Percentiles rank a stretch among this genome's conserved stretches.
phyloP scores from a whole-genome alignment of 352 stramenopile species.

The Thalassiosira sp. region DNA sequence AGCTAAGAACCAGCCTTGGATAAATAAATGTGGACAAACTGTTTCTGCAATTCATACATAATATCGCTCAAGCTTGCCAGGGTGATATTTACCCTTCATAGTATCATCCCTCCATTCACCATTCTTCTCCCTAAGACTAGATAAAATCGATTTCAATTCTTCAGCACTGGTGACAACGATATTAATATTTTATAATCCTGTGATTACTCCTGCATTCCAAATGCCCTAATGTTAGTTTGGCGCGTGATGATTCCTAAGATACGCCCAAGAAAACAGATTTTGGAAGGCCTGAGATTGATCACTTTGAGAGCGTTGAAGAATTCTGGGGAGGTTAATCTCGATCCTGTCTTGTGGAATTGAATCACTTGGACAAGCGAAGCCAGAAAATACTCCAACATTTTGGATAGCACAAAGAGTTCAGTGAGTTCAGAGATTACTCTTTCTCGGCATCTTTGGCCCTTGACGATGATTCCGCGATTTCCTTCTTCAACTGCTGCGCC shows the following conservation, averaged over 20 bases:
- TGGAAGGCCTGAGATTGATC: background rate
- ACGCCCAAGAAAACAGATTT: background rate
- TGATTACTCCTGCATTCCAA: background rate
- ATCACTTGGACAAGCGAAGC: background rate
- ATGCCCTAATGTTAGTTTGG: slow-evolving; percentile 11
- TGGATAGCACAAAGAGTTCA: background rate
- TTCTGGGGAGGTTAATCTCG: background rate
- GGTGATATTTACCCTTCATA: too few species aligned
- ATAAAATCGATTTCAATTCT: too few species aligned
- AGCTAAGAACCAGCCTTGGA: too few species aligned
- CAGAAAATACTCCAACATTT: background rate
- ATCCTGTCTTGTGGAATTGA: background rate
- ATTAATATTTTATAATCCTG: slow-evolving; percentile 2
- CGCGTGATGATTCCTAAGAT: slow-evolving; percentile 12
- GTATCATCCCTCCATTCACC: too few species aligned
- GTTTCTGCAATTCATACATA: too few species aligned
- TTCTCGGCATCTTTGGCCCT: slow-evolving; percentile 50
- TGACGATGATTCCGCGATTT: slow-evolving; percentile 40
- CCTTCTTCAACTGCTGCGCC: slow-evolving; percentile 60
- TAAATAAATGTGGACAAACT: too few species aligned
- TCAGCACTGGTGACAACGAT: background rate
- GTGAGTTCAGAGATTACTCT: slow-evolving; percentile 30
- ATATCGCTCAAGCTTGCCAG: too few species aligned
- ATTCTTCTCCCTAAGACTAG: too few species aligned
- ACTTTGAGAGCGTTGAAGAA: slow-evolving; percentile 2